Conservation (phyloP, 371 early-diverging fungal genomes). For the Choanephora cucurbitarum region DNA sequence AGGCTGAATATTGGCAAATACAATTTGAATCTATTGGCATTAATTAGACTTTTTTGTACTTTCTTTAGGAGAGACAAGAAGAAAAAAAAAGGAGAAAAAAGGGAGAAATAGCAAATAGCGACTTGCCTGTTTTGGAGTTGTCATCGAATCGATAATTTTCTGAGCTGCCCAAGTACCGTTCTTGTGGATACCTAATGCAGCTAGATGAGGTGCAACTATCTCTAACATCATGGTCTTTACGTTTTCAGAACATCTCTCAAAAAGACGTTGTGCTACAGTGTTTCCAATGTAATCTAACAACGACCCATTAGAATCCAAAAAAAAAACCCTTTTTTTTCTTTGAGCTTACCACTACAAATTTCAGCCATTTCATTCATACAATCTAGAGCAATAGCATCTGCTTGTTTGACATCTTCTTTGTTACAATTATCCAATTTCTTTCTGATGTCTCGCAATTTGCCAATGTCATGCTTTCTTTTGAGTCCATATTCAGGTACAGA, state of each 20-base stretch:
- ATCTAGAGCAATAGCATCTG: conserved; percentile 67
- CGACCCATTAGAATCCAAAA: too few relatives aligned
- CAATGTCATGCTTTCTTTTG: conserved; percentile 73
- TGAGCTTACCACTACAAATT: conserved; percentile 74
- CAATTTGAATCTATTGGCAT: conserved; percentile 23
- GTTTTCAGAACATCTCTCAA: conserved; percentile 65
- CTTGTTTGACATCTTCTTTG: conserved; percentile 48
- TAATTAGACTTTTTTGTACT: background rate
- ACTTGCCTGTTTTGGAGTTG: conserved; percentile 58
- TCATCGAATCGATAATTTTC: conserved; percentile 79
- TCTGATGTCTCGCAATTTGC: conserved; percentile 82
- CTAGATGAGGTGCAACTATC: conserved; percentile 69
- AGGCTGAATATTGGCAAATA: conserved; percentile 48
- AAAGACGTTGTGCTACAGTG: conserved; percentile 79
- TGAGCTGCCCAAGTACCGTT: conserved; percentile 94
- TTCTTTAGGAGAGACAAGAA: too few relatives aligned
- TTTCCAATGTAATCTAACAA: conserved; percentile 62
- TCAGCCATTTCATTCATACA: conserved; percentile 71
- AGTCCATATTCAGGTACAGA: conserved; percentile 70
- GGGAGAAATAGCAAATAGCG: background rate
- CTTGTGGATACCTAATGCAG: conserved; percentile 84
- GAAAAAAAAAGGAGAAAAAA: conserved; percentile 4
- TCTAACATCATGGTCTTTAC: conserved; percentile 53
- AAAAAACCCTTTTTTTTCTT: too few relatives aligned
- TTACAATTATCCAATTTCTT: conserved; percentile 72